Evolutionary conservation across 306 rosid genomes (phyloP).

Genomic region (Casuarina glauca): DNA sequence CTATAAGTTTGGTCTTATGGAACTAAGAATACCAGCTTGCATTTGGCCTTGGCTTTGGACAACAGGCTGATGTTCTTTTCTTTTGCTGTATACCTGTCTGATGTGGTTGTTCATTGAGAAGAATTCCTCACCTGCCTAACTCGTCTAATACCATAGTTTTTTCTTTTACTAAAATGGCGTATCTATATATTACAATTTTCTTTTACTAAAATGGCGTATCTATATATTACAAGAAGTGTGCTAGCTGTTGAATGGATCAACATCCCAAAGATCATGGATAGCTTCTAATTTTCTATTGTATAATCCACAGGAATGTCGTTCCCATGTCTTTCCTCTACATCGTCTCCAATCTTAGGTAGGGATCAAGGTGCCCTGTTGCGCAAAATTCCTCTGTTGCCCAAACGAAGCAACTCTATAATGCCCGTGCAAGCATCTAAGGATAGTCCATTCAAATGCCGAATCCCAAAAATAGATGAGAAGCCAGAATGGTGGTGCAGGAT

Average conservation of each 20-base stretch:
- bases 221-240: not conserved
- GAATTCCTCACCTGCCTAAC: not conserved
- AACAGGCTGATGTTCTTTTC: not conserved
- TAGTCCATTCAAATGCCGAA: slow-evolving; percentile 48
- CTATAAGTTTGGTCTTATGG: not conserved
- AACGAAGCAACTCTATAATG: slow-evolving; percentile 29
- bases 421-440: slow-evolving; percentile 48
- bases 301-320: slow-evolving; percentile 43
- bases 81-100: not conserved
- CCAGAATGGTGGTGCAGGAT: slow-evolving; percentile 98
- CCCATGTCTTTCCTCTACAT: slow-evolving; percentile 29
- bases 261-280: slow-evolving; percentile 9
- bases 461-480: slow-evolving; percentile 57
- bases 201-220: not conserved
- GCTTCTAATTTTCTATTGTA: not conserved
- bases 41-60: not conserved
- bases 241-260: not conserved
- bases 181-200: not conserved
- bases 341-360: slow-evolving; percentile 36
- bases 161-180: not conserved
- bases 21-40: not conserved
- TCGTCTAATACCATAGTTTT: not conserved
- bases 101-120: not conserved
- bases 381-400: slow-evolving; percentile 23
- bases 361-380: slow-evolving; percentile 29